A percentile compares a stretch with the other conserved stretches of the same genome.
Conservation (phyloP, 345 rosid genomes). For the Durio zibethinus region DNA sequence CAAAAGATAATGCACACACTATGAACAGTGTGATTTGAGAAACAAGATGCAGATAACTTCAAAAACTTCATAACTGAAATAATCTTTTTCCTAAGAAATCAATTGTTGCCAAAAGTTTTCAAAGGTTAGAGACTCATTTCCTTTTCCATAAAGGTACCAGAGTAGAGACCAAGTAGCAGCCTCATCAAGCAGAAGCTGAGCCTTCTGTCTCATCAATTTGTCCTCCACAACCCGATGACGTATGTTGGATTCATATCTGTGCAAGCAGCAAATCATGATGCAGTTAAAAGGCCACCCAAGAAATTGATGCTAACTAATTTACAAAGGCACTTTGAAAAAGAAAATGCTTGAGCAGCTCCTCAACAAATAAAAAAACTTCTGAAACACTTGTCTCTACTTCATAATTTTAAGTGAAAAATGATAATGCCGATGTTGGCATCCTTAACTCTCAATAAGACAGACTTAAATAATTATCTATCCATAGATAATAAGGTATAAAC, state of each 20-base stretch:
- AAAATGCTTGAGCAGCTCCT: not conserved
- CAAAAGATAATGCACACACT: not conserved
- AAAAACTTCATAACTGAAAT: not conserved
- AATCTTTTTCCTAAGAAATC: constrained; percentile 1
- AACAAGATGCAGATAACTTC: not conserved
- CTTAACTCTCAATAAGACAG: not conserved
- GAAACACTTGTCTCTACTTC: not conserved
- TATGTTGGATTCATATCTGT: constrained; percentile 66
- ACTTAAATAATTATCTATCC: not conserved
- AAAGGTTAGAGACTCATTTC: constrained; percentile 43
- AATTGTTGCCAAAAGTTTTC: constrained; percentile 4
- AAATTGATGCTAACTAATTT: not conserved
- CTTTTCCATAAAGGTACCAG: constrained; percentile 97
- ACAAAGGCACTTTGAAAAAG: not conserved
- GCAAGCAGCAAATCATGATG: constrained; percentile 10
- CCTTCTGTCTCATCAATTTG: constrained; percentile 91
- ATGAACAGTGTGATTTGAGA: not conserved
- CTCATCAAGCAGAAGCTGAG: constrained; percentile 91
- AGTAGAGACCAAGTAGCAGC: constrained; percentile 98
- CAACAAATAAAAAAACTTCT: not conserved
- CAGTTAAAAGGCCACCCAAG: constrained; percentile 17
- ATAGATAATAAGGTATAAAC: not conserved
- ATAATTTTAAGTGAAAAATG: not conserved
- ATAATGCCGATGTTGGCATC: not conserved
- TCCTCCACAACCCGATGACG: constrained; percentile 82